Evolutionary conservation across 78 protist genomes (phyloP), one percentile per base, ranked within the genome.

Genomic region (Dictyostelium citrinum): DNA sequence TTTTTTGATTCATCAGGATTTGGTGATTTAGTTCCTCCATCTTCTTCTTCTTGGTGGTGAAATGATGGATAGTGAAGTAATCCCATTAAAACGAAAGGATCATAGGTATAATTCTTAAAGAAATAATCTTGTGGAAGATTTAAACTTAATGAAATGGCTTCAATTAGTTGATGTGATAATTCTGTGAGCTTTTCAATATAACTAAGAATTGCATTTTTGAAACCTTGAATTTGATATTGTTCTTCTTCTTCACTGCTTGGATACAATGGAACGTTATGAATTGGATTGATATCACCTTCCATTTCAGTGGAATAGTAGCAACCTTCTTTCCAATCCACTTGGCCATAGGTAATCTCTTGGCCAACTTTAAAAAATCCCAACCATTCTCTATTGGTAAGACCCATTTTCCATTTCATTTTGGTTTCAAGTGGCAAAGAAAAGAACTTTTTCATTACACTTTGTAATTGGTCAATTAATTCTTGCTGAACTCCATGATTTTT

Each of bases 371-470:
- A 84, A 27, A 84, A 84, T 8, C 91, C 91, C 0, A 76, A 27
- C 58, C 35, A 84, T 12, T 76, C 81, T 84, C 91, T 84, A 41
- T 78, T 61, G 9, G 81, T 61, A 8, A 11, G 49, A 12, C 81
- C 76, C 91, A 84, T 84, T 5, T 45, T 70, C 49, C 58, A 78
- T 61, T 84, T 84, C 91, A 84, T 84, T 70, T 84, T 84, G 3
- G 17, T 37, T 20, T 84, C 91, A 2, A 78, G 5, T 39, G 91
- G 88, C 1, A 82, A 24, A 3, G 78, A 55, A 84, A 67, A 84
- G 83, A 84, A 84, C 29, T 58, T 78, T 41, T n/a, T 84, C 2
- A 33, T 6, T 16, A 84, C 37, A n/a, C 27, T 20, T 27, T 43
- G 33, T 29, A 84, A 37, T 24, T 39, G 1, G 4, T 67, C 74